phyloP scores from a whole-genome alignment of 345 rosid genomes.

The thale cress (Arabidopsis thaliana) region DNA sequence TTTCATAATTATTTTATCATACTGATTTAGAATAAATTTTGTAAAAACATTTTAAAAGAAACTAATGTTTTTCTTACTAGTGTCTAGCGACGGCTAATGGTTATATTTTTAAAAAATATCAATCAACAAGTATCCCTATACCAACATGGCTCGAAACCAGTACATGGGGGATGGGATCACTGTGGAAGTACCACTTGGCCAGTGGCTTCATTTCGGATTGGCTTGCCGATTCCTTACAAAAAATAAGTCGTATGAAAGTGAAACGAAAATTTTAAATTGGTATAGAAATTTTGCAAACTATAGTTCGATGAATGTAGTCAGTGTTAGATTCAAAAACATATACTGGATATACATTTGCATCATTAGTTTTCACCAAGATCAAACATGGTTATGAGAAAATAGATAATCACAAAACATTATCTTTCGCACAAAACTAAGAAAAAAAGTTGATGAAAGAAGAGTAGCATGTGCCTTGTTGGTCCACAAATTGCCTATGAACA shows the following conservation, averaged over 20 bases:
- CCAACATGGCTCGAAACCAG: not conserved
- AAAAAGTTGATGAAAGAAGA: conserved; percentile 38
- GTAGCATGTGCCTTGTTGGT: conserved; percentile 47
- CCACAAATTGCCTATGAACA: conserved; percentile 50
- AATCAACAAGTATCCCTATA: not conserved
- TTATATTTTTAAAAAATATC: too few species aligned
- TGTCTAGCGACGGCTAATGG: not conserved
- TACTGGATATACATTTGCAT: not conserved
- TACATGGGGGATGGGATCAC: not conserved
- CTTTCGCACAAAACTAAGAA: conserved; percentile 29
- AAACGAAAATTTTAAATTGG: not conserved
- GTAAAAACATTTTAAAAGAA: too few species aligned
- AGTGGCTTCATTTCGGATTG: not conserved
- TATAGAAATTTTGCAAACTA: not conserved
- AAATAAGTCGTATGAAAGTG: not conserved
- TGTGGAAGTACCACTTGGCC: not conserved
- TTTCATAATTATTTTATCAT: not conserved
- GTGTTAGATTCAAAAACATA: not conserved
- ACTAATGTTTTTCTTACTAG: not conserved
- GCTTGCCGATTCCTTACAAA: not conserved
- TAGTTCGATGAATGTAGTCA: not conserved
- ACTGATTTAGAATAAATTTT: not conserved
- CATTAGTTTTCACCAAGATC: not conserved
- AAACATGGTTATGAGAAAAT: conserved; percentile 25
- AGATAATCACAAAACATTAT: conserved; percentile 14